Base-by-base conservation (phyloP, 768 basidiomycete species). In the Phylloporus arenicola region DNA sequence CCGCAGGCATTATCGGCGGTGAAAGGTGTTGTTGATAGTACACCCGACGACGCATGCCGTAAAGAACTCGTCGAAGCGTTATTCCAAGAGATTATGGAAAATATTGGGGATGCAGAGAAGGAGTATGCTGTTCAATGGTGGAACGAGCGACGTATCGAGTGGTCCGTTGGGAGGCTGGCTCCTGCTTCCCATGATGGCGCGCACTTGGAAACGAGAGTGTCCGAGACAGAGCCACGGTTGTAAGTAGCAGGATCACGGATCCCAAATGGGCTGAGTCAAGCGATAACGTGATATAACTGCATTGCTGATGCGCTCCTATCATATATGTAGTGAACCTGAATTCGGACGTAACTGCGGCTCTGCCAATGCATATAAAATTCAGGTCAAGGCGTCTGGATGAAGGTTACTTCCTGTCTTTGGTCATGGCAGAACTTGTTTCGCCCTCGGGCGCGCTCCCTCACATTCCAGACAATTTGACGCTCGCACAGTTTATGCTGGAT, bases 101-200 rank as follows among this genome's bases (percentile, higher is more conserved):
- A 72, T 38, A 77, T 84, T 2, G 85, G 83, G 13, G 86, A 89
- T 61, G 71, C 72, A 38, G 84, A 86, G 70, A 88, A 84, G 68
- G 81, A 79, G 61, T 73, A 73, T 53, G 80, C 69, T 37, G 76
- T 90, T 67, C 70, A 67, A 40, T 91, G 88, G 88, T 91, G 88
- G 88, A 76, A 81, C 61, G 73, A 77, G 48, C 68, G 78, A 41
- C 52, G 55, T 3, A 31, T 24, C 13, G 57, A 62, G 29, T 69
- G 67, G 68, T 53, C 54, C 1, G 24, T 16, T 29, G 39, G 19
- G 20, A 44, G 40, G 10, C 31, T 38, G 22, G 43, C 43, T 43
- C 42, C 34, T 39, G 24, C 45, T 33, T 13, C 8, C 22, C 45
- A n/a, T 29, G 43, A 42, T 2, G 25, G 19, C 12, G 30, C 38